A percentile compares a stretch with the other conserved stretches of the same genome.
phyloP scores from a whole-genome alignment of 345 rosid genomes.

The Raphanus raphanistrum region DNA sequence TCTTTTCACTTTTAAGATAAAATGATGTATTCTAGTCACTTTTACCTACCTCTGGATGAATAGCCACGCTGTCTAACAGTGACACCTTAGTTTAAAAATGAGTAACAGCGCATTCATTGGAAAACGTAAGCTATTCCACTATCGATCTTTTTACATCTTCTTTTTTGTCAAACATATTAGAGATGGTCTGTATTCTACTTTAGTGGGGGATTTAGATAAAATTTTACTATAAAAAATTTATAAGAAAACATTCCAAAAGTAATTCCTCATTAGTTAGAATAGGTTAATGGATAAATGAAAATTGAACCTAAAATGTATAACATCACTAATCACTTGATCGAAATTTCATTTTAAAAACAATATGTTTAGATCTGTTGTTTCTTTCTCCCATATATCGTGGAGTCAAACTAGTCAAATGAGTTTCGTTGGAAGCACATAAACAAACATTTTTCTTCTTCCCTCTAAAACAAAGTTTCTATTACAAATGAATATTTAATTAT shows the following conservation, averaged over 20 bases:
- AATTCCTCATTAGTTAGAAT: conserved; percentile 18
- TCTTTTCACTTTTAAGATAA: background rate
- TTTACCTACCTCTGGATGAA: conserved; percentile 21
- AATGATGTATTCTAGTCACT: background rate
- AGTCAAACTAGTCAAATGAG: conserved; percentile 34
- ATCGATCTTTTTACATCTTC: background rate
- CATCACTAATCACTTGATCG: background rate
- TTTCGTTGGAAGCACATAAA: background rate
- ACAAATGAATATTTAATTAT: background rate
- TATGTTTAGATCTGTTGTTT: background rate
- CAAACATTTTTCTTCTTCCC: conserved; percentile 6
- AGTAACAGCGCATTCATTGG: conserved; percentile 25
- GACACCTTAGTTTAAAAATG: conserved; percentile 3
- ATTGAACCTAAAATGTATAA: too few species aligned
- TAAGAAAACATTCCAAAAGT: conserved; percentile 11
- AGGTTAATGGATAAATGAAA: background rate
- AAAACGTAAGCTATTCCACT: conserved; percentile 15
- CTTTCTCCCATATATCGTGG: conserved; percentile 4
- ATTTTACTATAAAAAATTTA: background rate
- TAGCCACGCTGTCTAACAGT: conserved; percentile 25
- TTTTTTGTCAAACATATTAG: background rate
- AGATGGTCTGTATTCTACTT: background rate
- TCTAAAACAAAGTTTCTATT: conserved; percentile 5
- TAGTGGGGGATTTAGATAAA: background rate
- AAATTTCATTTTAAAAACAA: background rate